phyloP scores from a whole-genome alignment of 1,139 yeast genomes.

The Pneumocystis murina region DNA sequence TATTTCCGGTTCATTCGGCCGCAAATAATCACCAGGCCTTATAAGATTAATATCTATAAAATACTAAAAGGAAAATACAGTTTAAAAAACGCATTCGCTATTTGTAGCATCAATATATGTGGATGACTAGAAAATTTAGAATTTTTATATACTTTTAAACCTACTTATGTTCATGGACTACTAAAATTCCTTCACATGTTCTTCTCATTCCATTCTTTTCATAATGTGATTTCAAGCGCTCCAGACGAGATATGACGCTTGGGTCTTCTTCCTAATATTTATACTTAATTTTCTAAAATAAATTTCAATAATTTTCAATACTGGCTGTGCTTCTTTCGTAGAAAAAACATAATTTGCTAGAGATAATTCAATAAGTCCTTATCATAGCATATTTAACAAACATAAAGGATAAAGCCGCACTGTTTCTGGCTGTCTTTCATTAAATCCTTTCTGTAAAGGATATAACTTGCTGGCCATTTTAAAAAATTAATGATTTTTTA shows the following conservation, averaged over 20 bases:
- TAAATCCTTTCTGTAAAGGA: neutral
- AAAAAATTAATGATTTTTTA: neutral
- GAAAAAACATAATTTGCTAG: slow-evolving; percentile 23
- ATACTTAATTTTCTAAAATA: neutral
- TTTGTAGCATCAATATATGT: slow-evolving; percentile 23
- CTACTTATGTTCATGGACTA: slow-evolving; percentile 22
- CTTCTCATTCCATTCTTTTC: slow-evolving; percentile 24
- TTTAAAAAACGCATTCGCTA: slow-evolving; percentile 22
- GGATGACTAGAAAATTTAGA: slow-evolving; percentile 15
- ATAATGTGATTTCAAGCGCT: slow-evolving; percentile 23
- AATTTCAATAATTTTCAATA: neutral
- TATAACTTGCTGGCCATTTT: neutral
- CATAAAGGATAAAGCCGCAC: neutral
- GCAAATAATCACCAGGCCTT: slow-evolving; percentile 25
- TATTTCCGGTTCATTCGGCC: slow-evolving; percentile 23
- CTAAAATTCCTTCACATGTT: slow-evolving; percentile 24
- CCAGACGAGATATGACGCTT: slow-evolving; percentile 21
- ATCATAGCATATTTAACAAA: neutral
- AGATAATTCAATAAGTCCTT: neutral
- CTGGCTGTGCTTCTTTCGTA: slow-evolving; percentile 22
- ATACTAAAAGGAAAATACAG: slow-evolving; percentile 12
- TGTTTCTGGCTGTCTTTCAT: neutral
- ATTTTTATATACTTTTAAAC: slow-evolving; percentile 10
- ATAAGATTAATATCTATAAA: neutral
- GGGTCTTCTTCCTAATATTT: slow-evolving; percentile 20